Evolutionary conservation across 768 basidiomycete species (phyloP), one percentile per base, ranked within the genome.

Genomic region (Boletus vermiculosoides): DNA sequence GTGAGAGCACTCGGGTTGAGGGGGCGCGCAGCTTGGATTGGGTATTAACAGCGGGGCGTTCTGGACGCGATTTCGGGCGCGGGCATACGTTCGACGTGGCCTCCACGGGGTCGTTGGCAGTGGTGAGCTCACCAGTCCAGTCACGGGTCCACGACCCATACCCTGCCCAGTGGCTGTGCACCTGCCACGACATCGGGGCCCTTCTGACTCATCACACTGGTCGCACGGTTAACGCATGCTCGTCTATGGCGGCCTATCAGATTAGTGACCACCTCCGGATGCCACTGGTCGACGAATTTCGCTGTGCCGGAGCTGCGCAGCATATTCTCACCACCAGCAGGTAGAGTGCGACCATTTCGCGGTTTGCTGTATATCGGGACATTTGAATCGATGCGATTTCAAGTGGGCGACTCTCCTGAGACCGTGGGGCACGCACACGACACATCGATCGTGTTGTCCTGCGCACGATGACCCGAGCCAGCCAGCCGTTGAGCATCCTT

Each of bases 111-210:
- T 41, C 39, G 61, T 36, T 47, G 52, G 45, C 46, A 13, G 37
- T 50, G 48, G 28, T 20, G 23, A 39, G 18, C 16, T 50, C 22
- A 13, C 18, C 22, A 11, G 22, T 46, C 12, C 13, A 2, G 45
- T 28, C 30, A 46, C n/a, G n/a, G n/a, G n/a, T n/a, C n/a, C n/a
- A n/a, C 45, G n/a, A n/a, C 12, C 9, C 25, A n/a, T 23, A 22
- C 18, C 53, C 49, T 41, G 4, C 23, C 1, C 1, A 5, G 54
- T 56, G 62, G 62, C 62, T 61, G 63, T 64, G 41, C 40, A 39
- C 5, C 33, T 23, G 37, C 47, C 45, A 40, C 23, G n/a, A 18
- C 23, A 41, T 15, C 18, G 22, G 18, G 13, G 13, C 31, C 23
- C 22, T 9, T 45, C 28, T 50, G 39, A 51, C 50, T 47, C 50